A percentile compares a stretch with the other conserved stretches of the same genome.
These are phyloP conservation scores for Citrus australasica DNA, from an alignment of 345 rosid species.

Conservation along the genomic window DNA sequence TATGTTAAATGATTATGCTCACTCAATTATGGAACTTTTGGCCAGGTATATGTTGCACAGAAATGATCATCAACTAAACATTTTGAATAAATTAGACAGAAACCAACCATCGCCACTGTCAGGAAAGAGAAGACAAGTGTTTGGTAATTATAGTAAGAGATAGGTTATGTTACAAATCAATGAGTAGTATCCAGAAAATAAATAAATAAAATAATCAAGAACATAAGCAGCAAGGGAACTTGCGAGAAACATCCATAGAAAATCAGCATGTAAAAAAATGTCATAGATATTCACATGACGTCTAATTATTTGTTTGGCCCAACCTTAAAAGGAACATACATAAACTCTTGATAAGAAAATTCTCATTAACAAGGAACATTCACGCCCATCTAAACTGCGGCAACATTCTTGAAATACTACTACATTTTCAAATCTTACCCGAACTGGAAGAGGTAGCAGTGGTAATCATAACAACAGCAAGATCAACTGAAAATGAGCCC, in stretches of 20 bases:
- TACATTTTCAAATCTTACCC: background rate
- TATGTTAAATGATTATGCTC: background rate
- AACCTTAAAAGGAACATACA: background rate
- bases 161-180: background rate
- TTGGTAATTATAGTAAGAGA: background rate
- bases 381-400: background rate
- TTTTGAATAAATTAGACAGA: background rate
- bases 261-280: background rate
- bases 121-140: background rate
- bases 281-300: background rate
- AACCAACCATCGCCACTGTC: background rate
- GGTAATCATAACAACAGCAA: background rate
- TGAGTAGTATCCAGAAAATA: background rate
- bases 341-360: background rate
- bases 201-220: background rate
- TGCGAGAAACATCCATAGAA: background rate
- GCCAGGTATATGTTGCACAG: background rate
- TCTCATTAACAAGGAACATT: background rate
- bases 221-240: background rate
- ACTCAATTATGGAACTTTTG: background rate
- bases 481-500: background rate
- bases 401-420: slow-evolving; percentile 3
- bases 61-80: background rate
- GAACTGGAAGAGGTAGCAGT: background rate
- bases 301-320: background rate